Evolutionary conservation across 106 monocot genomes (phyloP).

Genomic region (Dactylorhiza incarnata): DNA sequence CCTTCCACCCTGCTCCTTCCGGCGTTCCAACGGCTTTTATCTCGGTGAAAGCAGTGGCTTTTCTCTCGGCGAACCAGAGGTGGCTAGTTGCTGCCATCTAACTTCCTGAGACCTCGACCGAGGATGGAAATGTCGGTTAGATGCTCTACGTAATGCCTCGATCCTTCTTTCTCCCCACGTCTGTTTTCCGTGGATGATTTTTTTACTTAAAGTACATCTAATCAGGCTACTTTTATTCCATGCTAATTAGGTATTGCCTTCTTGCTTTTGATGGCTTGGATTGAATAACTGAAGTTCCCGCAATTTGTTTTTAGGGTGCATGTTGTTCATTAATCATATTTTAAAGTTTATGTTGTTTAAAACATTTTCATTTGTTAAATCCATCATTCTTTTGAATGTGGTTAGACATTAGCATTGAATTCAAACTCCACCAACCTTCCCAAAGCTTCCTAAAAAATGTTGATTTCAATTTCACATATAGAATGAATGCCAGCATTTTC

Average conservation of each 20-base stretch:
- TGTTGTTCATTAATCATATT: background rate
- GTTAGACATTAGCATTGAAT: no score
- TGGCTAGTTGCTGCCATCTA: constrained; percentile 57
- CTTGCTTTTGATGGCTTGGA: background rate
- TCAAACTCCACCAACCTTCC: no score
- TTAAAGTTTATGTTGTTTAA: no score
- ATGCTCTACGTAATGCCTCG: constrained; percentile 74
- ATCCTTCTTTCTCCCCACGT: background rate
- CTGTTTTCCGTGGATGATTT: background rate
- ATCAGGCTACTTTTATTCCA: background rate
- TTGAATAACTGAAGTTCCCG: background rate
- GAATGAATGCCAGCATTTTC: no score
- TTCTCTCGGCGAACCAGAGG: constrained; percentile 12
- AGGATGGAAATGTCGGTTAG: constrained; percentile 96
- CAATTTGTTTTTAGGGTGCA: background rate
- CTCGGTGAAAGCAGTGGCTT: no score
- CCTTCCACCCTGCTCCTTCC: no score
- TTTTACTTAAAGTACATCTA: background rate
- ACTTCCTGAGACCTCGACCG: constrained; percentile 78
- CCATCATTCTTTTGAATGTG: background rate
- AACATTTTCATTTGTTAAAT: no score
- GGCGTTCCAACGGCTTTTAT: no score
- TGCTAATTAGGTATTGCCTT: background rate
- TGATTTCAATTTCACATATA: no score
- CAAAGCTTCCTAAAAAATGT: no score